Conservation (phyloP, 495 filamentous ascomycete genomes). For the Hypoxylon intermedium region DNA sequence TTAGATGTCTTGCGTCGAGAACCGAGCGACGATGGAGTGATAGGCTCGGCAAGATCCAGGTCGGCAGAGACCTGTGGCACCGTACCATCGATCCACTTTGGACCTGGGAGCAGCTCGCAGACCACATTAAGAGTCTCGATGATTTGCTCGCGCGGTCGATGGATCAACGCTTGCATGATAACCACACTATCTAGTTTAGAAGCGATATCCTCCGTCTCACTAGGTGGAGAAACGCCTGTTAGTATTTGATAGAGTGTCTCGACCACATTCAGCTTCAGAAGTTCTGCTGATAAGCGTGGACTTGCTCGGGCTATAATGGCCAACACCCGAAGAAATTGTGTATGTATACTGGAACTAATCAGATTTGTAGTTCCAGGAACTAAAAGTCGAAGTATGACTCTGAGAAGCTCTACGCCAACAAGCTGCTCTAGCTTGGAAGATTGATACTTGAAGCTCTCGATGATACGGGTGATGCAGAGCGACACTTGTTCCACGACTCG, state of each 20-base stretch:
- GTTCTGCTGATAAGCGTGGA: constrained; percentile 82
- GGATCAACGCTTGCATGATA: constrained; percentile 98
- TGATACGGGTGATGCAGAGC: constrained; percentile 93
- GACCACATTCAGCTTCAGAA: constrained; percentile 96
- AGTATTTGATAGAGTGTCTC: constrained; percentile 98
- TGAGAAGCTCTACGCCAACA: constrained; percentile 83
- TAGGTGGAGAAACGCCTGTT: constrained; percentile 92
- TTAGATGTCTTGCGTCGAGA: constrained; percentile 68
- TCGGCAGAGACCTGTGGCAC: constrained; percentile 26
- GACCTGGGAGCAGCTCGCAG: constrained; percentile 86
- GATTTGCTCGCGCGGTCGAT: constrained; percentile 94
- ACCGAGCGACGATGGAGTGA: constrained; percentile 45
- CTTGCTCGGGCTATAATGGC: constrained; percentile 88
- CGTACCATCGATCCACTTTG: constrained; percentile 60
- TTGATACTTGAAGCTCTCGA: constrained; percentile 92
- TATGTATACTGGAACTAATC: constrained; percentile 94
- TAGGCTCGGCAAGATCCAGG: constrained; percentile 42
- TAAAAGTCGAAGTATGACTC: constrained; percentile 85
- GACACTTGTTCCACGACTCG: constrained; percentile 97
- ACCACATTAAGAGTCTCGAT: constrained; percentile 98
- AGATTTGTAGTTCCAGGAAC: constrained; percentile 95
- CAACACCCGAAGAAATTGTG: constrained; percentile 90
- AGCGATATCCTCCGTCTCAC: constrained; percentile 78
- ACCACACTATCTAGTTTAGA: constrained; percentile 94
- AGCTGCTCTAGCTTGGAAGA: constrained; percentile 89